Evolutionary conservation across 116 monocot genomes (phyloP).

Genomic region (Phalaenopsis hybrid): DNA sequence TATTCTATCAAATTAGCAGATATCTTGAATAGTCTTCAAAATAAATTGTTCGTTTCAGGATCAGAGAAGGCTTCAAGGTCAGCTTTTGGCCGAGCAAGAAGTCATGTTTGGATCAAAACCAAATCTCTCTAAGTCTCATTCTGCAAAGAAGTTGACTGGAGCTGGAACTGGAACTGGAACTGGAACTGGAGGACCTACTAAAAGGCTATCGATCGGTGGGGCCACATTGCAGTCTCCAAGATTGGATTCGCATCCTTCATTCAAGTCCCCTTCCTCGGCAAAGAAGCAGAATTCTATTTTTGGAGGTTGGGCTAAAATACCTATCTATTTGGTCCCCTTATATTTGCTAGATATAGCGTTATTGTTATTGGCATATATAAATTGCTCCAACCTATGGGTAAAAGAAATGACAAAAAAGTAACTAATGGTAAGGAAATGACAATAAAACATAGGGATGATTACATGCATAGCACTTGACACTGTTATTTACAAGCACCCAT

Average conservation of each 20-base stretch:
- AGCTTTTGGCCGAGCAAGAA: slow-evolving; percentile 61
- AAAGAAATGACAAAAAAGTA: too few relatives aligned
- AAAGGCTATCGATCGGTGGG: slow-evolving; percentile 23
- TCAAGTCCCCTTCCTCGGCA: slow-evolving; percentile 1
- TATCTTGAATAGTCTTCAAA: background rate
- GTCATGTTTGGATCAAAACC: slow-evolving; percentile 60
- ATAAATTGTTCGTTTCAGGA: slow-evolving; percentile 38
- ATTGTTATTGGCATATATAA: too few relatives aligned
- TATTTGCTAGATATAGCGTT: too few relatives aligned
- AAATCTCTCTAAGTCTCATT: slow-evolving; percentile 34
- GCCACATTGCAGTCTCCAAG: slow-evolving; percentile 18
- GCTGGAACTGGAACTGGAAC: background rate
- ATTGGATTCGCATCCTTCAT: slow-evolving; percentile 14
- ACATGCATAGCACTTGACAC: too few relatives aligned
- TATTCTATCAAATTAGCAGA: background rate
- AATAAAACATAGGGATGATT: too few relatives aligned
- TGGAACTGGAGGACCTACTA: slow-evolving; percentile 11
- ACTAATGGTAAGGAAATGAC: too few relatives aligned
- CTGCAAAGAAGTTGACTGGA: slow-evolving; percentile 23
- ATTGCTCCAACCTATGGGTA: too few relatives aligned
- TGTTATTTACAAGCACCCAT: too few relatives aligned
- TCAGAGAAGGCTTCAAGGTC: slow-evolving; percentile 66
- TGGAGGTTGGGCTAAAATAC: background rate
- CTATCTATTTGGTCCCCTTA: too few relatives aligned
- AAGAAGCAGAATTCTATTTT: slow-evolving; percentile 14